Percentiles rank a stretch among this genome's conserved stretches.
These are phyloP conservation scores for Crithidia bombi DNA, from an alignment of 208 protist species.

Conservation along the genomic window DNA sequence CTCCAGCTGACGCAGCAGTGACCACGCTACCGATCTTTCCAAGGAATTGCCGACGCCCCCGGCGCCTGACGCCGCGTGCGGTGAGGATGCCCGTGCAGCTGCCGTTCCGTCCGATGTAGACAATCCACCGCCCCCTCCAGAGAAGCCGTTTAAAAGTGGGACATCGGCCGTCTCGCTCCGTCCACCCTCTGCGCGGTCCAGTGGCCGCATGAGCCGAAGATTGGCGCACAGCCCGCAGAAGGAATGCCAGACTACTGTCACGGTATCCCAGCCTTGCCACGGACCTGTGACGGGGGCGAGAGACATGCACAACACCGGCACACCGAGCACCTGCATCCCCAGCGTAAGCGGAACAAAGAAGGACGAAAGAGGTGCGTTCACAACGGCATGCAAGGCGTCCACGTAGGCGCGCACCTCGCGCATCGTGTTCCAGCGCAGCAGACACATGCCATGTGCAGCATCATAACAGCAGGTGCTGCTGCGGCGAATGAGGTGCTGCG, in stretches of 20 bases:
- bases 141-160: background rate
- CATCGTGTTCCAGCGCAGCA: slow-evolving; percentile 49
- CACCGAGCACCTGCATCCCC: slow-evolving; percentile 48
- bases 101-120: background rate
- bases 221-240: slow-evolving; percentile 47
- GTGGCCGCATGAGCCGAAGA: slow-evolving; percentile 42
- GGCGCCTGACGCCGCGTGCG: background rate
- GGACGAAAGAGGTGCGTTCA: slow-evolving; percentile 46
- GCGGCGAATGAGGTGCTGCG: slow-evolving; percentile 31
- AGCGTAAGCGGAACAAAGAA: slow-evolving; percentile 56
- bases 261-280: slow-evolving; percentile 51
- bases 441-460: slow-evolving; percentile 40
- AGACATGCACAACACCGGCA: slow-evolving; percentile 52
- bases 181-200: slow-evolving; percentile 37
- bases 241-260: slow-evolving; percentile 42
- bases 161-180: slow-evolving; percentile 24
- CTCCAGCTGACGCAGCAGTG: slow-evolving; percentile 27
- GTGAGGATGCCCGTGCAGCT: background rate
- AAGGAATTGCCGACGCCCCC: slow-evolving; percentile 10
- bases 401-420: slow-evolving; percentile 50
- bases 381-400: slow-evolving; percentile 44
- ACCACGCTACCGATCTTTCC: slow-evolving; percentile 13
- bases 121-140: background rate
- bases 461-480: slow-evolving; percentile 54
- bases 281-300: slow-evolving; percentile 41